Conservation (phyloP, 2,329 filamentous ascomycete species). For the Diplodia seriata region DNA sequence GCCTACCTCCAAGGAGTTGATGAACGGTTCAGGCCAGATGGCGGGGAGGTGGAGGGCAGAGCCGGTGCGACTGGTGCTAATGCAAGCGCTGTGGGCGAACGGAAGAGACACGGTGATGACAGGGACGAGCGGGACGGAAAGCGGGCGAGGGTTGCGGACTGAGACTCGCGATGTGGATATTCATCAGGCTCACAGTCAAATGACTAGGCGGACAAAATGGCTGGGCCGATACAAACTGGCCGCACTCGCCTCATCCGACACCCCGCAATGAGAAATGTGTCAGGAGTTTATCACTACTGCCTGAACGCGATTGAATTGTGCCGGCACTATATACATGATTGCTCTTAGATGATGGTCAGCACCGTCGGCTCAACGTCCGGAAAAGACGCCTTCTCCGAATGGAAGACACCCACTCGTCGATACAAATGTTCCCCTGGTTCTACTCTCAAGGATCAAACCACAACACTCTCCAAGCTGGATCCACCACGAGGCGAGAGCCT, state of each 20-base stretch:
- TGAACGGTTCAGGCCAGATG: slow-evolving; percentile 72
- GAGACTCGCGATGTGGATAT: background rate
- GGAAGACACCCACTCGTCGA: background rate
- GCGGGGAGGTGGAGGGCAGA: slow-evolving; percentile 51
- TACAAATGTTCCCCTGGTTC: background rate
- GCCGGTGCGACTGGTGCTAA: slow-evolving; percentile 71
- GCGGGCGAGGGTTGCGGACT: slow-evolving; percentile 47
- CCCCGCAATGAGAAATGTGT: background rate
- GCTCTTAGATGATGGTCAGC: background rate
- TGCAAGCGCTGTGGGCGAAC: slow-evolving; percentile 71
- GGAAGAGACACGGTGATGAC: slow-evolving; percentile 55
- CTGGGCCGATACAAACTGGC: background rate
- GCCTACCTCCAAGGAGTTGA: slow-evolving; percentile 56
- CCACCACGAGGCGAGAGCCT: background rate
- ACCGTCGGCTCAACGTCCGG: background rate
- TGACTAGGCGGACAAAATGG: too few species aligned
- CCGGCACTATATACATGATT: background rate
- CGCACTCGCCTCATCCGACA: background rate
- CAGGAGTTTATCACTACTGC: background rate
- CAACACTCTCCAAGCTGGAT: slow-evolving; percentile 2
- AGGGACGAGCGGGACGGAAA: slow-evolving; percentile 53
- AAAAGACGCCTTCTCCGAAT: slow-evolving; percentile 4
- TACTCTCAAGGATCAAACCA: background rate
- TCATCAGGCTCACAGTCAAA: background rate
- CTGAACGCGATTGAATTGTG: background rate